Conservation (phyloP, 345 rosid genomes). For the Passiflora organensis region DNA sequence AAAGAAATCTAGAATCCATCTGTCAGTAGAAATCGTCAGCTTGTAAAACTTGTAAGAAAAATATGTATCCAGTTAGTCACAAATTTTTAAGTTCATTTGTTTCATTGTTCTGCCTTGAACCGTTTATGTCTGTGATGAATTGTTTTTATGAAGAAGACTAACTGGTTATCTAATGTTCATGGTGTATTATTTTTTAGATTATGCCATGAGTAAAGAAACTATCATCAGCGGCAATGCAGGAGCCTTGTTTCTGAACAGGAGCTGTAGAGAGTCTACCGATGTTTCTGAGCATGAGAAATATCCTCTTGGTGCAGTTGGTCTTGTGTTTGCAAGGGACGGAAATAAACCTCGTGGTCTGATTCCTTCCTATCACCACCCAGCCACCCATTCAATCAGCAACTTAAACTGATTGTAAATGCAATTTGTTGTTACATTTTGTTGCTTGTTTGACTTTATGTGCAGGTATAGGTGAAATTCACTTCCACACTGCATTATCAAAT, state of each 20-base stretch:
- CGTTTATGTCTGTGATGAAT: no score
- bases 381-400: slow-evolving; percentile 3
- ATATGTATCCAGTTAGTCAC: not conserved
- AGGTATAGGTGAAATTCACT: slow-evolving; percentile 57
- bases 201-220: slow-evolving; percentile 63
- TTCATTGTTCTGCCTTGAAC: not conserved
- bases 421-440: not conserved
- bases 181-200: slow-evolving; percentile 41
- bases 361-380: not conserved
- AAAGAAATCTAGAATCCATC: not conserved
- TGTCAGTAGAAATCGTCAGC: slow-evolving; percentile 1
- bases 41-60: not conserved
- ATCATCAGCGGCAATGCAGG: slow-evolving; percentile 64
- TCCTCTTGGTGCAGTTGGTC: slow-evolving; percentile 42
- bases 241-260: slow-evolving; percentile 37
- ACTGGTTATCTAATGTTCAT: slow-evolving; percentile 8
- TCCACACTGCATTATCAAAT: slow-evolving; percentile 53
- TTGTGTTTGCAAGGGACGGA: slow-evolving; percentile 66
- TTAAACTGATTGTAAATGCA: not conserved
- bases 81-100: not conserved
- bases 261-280: slow-evolving; percentile 24
- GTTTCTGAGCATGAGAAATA: slow-evolving; percentile 1
- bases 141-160: no score
- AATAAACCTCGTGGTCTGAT: slow-evolving; percentile 48
- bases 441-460: slow-evolving; percentile 24